Base-by-base conservation (phyloP, 169 alveolate genomes). In the Plasmodium blacklocki region DNA sequence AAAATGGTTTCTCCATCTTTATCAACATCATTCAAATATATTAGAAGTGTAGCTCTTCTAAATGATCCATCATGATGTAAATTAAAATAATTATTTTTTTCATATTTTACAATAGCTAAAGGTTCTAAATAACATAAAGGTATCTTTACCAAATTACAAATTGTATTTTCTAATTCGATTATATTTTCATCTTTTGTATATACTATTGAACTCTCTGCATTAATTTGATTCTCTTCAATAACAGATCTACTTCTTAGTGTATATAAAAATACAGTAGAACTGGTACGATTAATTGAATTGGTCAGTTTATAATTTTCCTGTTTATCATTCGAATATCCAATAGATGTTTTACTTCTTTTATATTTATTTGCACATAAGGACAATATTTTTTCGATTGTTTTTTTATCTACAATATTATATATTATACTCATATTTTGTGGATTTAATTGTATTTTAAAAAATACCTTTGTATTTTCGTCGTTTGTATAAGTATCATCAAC, bases 1-100 rank as follows among this genome's bases (percentile, higher is more conserved):
- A 93, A 93, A 32, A 88, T 93, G 3, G 96, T 93, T 76, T 93
- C 96, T 2, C 96, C 96, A 39, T 94, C 96, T 18, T 93, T 93
- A 39, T 88, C 89, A 49, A 92, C 96, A 87, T 94, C 94, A 68
- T 93, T 93, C 23, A 93, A 88, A 64, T 93, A 93, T 32, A 93
- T 66, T 67, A 93, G 67, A 39, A 93, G 87, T 21, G 96, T 93
- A 45, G 91, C 94, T 43, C 94, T 59, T 39, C 96, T 59, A 74
- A 93, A 93, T 18, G 95, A 59, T 2, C 96, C 96, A 67, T 93
- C 96, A 75, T 93, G 96, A 70, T 93, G 96, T 67, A 89, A 78
- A 86, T 93, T 93, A 87, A 93, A 93, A 67, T 93, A 93, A 90
- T 93, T 94, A 59, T 93, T 93, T 56, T 94, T 90, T 56, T 78